Conservation (phyloP, 2,329 filamentous ascomycete species). For the Microdochium bolleyi region DNA sequence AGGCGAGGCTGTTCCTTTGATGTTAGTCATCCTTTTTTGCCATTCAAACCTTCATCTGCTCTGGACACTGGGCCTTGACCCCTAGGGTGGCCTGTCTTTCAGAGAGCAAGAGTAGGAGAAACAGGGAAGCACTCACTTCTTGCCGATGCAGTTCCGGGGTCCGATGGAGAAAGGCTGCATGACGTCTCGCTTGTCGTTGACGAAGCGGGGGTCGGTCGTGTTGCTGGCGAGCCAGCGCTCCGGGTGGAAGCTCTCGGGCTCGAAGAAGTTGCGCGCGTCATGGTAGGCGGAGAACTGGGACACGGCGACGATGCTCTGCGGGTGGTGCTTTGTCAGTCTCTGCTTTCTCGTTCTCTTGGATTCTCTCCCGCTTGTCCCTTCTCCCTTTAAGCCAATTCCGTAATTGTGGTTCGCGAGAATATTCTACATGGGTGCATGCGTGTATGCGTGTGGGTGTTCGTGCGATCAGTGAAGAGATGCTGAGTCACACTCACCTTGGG, state of each 20-base stretch:
- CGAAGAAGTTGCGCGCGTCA: not conserved
- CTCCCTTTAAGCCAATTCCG: not conserved
- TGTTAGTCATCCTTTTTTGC: not conserved
- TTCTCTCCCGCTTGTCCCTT: not conserved
- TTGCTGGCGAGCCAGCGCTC: conserved; percentile 4
- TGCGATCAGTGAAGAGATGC: not conserved
- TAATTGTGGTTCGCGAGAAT: not conserved
- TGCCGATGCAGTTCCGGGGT: conserved; percentile 40
- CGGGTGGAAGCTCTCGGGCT: conserved; percentile 2
- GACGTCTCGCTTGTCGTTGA: conserved; percentile 29
- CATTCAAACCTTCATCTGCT: not conserved
- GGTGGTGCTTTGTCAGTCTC: not conserved
- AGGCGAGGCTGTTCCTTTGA: conserved; percentile 29
- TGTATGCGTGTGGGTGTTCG: not conserved
- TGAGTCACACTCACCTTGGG: not conserved
- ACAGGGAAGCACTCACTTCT: conserved; percentile 27
- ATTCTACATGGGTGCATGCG: not conserved
- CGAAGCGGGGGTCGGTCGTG: conserved; percentile 23
- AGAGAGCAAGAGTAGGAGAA: not conserved
- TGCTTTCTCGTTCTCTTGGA: not conserved
- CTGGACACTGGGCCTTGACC: not conserved
- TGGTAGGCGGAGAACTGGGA: conserved; percentile 4
- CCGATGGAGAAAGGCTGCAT: conserved; percentile 40
- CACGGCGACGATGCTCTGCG: conserved; percentile 1
- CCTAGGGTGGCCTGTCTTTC: not conserved